Base-by-base conservation (phyloP, 139 green algal genomes). In the Chloropicon primus region DNA sequence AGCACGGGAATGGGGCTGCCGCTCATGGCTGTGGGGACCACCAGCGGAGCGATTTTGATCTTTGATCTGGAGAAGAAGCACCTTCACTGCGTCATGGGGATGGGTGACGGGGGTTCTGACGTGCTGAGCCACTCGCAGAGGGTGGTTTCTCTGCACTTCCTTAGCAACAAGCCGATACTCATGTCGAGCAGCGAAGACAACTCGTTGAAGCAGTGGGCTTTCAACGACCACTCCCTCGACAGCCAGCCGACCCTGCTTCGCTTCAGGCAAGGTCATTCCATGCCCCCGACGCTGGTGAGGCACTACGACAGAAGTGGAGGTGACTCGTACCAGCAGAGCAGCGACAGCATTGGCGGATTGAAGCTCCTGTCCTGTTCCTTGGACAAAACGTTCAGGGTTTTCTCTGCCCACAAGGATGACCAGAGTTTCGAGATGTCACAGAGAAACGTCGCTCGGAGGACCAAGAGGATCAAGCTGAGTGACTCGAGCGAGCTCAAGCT, bases 141-240 rank as follows among this genome's bases (percentile, higher is more conserved):
- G 41, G 41, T 62, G 10, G 10, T 5, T 5, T 62, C 41, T 5
- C 78, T 93, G 5, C 80, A 91, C 80, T 93, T 94, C 77, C 89
- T 95, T 25, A 28, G 62, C 26, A 85, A 82, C 84, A 90, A 97
- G 86, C 93, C 92, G 1, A 78, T 93, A 25, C 89, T 99, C 17
- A 92, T 98, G 89, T 92, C 85, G 54, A 73, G 83, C 17, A 90
- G 77, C 1, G 85, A 78, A 0, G 95, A 98, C 88, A 98, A 99
- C 88, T 82, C 86, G 26, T 28, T 97, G n/a, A 97, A 97, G 88
- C 91, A 98, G 72, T 98, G 93, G 94, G 86, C 97, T 28, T 93
- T 98, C 72, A 93, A 98, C 79, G 81, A 78, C 41, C 17, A 5
- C 10, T 5, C 41, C 17, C 72, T 77, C 0, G 90, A 94, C 23